phyloP scores from a whole-genome alignment of 208 protist genomes.

The Wallacemonas sp. region DNA sequence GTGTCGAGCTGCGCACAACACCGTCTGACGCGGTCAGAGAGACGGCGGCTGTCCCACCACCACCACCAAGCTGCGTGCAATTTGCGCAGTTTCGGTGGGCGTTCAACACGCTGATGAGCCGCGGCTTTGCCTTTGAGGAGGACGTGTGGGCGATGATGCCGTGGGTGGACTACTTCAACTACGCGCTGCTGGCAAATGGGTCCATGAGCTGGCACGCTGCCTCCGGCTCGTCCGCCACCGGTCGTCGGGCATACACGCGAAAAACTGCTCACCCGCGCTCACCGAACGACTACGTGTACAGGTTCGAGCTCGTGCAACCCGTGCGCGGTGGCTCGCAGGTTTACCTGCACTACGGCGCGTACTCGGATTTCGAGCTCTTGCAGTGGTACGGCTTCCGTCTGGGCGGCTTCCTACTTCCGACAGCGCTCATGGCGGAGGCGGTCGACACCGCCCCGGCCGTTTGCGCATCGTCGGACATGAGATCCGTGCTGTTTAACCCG shows the following conservation, averaged over 20 bases:
- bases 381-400: slow-evolving; percentile 92
- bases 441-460: background rate
- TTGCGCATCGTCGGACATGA: background rate
- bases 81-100: slow-evolving; percentile 74
- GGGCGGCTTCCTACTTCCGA: slow-evolving; percentile 52
- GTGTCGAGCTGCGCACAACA: background rate
- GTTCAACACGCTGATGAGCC: slow-evolving; percentile 86
- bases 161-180: slow-evolving; percentile 93
- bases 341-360: slow-evolving; percentile 81
- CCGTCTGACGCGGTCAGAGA: slow-evolving; percentile 3
- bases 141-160: slow-evolving; percentile 92
- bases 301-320: slow-evolving; percentile 46
- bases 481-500: background rate
- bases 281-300: slow-evolving; percentile 34
- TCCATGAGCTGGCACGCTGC: slow-evolving; percentile 42
- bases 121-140: slow-evolving; percentile 76
- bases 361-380: slow-evolving; percentile 85
- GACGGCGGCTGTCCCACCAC: no score
- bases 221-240: background rate
- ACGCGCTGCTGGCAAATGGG: slow-evolving; percentile 64
- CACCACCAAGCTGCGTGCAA: background rate
- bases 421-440: slow-evolving; percentile 6
- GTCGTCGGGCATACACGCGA: no score
- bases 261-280: no score
- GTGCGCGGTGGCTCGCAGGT: slow-evolving; percentile 58